These are phyloP conservation scores for Pseudisothecium myosuroides DNA, from an alignment of 225 moss, liverwort and hornwort genomes.

Conservation along the genomic window DNA sequence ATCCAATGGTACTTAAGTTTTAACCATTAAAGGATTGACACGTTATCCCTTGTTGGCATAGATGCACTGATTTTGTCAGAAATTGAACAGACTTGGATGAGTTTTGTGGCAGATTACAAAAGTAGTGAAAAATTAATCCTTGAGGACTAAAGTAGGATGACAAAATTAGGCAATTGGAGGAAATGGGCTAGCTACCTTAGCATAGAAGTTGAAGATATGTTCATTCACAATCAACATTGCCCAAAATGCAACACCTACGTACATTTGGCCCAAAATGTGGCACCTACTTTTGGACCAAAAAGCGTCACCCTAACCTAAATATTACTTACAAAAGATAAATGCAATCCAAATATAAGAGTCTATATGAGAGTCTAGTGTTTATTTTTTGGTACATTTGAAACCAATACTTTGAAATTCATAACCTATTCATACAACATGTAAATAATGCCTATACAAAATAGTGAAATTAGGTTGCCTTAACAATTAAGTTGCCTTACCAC, in stretches of 20 bases:
- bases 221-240: neutral
- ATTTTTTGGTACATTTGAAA: fast-evolving
- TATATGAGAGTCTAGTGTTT: neutral
- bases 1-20: too few relatives aligned
- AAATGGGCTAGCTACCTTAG: too few relatives aligned
- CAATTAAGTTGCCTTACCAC: too few relatives aligned
- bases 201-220: neutral
- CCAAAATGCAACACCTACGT: neutral
- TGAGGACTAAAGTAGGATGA: too few relatives aligned
- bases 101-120: too few relatives aligned
- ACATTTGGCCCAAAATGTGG: neutral
- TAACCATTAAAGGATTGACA: too few relatives aligned
- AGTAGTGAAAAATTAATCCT: too few relatives aligned
- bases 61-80: too few relatives aligned
- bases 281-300: neutral
- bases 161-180: too few relatives aligned
- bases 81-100: too few relatives aligned
- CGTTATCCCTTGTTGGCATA: too few relatives aligned
- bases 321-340: neutral
- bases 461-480: too few relatives aligned
- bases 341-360: neutral
- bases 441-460: neutral
- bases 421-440: neutral
- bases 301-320: fast-evolving
- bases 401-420: neutral